Conservation (phyloP, 2,329 filamentous ascomycete genomes). For the Colletotrichum echinochloae region DNA sequence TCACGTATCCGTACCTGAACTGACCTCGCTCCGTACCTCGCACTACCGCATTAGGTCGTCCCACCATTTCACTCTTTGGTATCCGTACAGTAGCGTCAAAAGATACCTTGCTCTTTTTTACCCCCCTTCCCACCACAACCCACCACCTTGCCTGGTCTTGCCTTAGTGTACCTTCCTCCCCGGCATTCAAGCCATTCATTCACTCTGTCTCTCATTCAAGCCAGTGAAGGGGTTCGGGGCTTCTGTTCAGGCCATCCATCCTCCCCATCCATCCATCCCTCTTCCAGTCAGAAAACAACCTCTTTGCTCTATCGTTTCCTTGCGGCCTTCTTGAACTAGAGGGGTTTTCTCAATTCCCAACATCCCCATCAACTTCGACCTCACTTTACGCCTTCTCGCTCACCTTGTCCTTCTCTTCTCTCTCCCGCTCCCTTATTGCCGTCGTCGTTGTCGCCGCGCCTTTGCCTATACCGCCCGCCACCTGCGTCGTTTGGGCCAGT, state of each 20-base stretch:
- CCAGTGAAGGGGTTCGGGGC: background rate
- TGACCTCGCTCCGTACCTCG: background rate
- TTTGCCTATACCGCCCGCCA: conserved; percentile 1
- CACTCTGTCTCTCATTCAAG: conserved; percentile 1
- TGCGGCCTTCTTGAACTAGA: background rate
- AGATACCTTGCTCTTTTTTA: background rate
- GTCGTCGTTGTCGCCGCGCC: background rate
- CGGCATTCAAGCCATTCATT: conserved; percentile 10
- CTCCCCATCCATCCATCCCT: background rate
- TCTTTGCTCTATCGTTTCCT: conserved; percentile 7
- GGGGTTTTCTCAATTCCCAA: background rate
- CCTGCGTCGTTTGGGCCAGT: background rate
- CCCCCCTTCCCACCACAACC: background rate
- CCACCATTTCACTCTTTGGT: background rate
- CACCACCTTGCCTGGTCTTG: conserved; percentile 10
- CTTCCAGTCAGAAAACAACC: background rate
- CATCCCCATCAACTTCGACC: background rate
- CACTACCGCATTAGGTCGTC: background rate
- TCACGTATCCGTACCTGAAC: conserved; percentile 1
- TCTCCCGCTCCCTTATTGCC: background rate
- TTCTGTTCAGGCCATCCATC: conserved; percentile 14
- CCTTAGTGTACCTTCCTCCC: conserved; percentile 10
- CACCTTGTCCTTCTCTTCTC: background rate
- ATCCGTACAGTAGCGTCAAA: background rate
- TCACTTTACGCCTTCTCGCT: background rate